Conservation (phyloP, 352 stramenopile genomes). For the Globisporangium ultimum region DNA sequence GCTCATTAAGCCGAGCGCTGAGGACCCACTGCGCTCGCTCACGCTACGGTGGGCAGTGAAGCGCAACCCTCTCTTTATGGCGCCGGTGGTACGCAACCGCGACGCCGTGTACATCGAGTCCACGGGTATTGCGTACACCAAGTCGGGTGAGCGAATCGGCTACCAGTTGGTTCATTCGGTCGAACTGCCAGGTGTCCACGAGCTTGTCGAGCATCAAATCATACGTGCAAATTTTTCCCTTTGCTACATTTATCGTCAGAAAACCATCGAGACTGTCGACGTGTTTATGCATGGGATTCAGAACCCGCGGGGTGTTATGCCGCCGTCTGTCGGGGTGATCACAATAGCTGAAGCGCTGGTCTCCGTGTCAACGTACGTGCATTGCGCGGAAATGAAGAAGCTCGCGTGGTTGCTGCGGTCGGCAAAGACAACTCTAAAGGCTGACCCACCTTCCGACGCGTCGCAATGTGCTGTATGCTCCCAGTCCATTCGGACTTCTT, state of each 20-base stretch:
- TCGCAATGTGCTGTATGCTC: too few species aligned
- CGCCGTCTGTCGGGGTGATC: background rate
- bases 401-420: constrained; percentile 3
- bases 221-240: constrained; percentile 52
- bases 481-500: too few species aligned
- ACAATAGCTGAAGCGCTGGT: constrained; percentile 1
- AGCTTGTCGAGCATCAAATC: constrained; percentile 29
- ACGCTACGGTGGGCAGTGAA: too few species aligned
- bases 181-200: constrained; percentile 38
- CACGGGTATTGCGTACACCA: too few species aligned
- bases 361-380: background rate
- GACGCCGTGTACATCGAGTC: too few species aligned
- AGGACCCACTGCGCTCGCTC: too few species aligned
- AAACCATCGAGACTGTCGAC: constrained; percentile 41
- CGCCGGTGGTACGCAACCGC: too few species aligned
- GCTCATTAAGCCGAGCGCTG: too few species aligned
- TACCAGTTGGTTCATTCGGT: constrained; percentile 67
- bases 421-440: too few species aligned
- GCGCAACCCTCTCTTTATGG: too few species aligned
- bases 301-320: background rate
- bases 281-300: constrained; percentile 26
- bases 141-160: constrained; percentile 41
- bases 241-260: constrained; percentile 48
- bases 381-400: constrained; percentile 14
- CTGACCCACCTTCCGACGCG: too few species aligned